These are phyloP conservation scores for Purshia tridentata DNA, from an alignment of 306 rosid species.

Conservation along the genomic window DNA sequence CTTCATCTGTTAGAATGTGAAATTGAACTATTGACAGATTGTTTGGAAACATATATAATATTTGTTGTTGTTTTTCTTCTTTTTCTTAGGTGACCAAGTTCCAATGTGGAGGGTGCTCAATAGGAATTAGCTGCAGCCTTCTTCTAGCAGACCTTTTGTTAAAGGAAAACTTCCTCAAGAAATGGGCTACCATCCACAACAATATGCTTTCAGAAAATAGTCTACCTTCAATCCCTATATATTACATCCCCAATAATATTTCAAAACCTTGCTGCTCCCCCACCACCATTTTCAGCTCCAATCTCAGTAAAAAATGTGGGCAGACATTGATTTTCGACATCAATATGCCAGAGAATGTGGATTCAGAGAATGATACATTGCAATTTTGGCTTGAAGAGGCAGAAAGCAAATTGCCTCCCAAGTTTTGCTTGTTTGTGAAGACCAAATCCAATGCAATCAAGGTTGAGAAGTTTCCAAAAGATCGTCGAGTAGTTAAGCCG, in stretches of 20 bases:
- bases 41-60: too few species aligned
- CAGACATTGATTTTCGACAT: conserved; percentile 38
- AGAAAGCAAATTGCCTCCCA: conserved; percentile 28
- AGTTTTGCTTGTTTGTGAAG: conserved; percentile 28
- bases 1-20: too few species aligned
- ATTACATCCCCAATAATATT: conserved; percentile 23
- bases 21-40: too few species aligned
- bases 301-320: conserved; percentile 19
- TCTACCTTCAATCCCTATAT: conserved; percentile 30
- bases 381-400: conserved; percentile 41
- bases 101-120: conserved; percentile 53
- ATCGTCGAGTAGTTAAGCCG: neutral
- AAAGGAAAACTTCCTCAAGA: conserved; percentile 42
- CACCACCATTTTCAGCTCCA: conserved; percentile 17
- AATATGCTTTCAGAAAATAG: conserved; percentile 4
- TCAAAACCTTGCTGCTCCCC: neutral
- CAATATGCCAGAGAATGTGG: neutral
- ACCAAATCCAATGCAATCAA: conserved; percentile 11
- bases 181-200: conserved; percentile 56
- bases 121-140: conserved; percentile 69
- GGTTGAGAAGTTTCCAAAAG: conserved; percentile 27
- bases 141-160: conserved; percentile 47
- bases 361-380: conserved; percentile 24
- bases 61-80: neutral
- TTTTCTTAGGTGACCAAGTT: conserved; percentile 52